Percentiles rank a stretch among this genome's conserved stretches.
Conservation (phyloP, 2,329 filamentous ascomycete genomes). For the Thelonectria rubi region DNA sequence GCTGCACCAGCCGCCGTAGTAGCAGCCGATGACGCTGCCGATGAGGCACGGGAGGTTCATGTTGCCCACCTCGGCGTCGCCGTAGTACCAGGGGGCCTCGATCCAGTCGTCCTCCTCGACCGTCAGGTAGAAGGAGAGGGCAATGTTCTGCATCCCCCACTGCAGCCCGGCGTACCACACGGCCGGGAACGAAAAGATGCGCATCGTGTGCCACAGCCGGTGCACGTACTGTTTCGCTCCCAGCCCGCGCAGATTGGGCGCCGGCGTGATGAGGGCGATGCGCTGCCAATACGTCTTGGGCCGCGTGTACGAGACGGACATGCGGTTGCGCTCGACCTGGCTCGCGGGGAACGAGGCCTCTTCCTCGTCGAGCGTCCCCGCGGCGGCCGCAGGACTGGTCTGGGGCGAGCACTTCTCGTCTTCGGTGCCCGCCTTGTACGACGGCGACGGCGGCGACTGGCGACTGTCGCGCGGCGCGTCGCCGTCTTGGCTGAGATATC, state of each 20-base stretch:
- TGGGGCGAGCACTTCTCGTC: constrained; percentile 24
- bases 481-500: constrained; percentile 43
- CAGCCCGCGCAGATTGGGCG: constrained; percentile 61
- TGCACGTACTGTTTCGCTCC: constrained; percentile 63
- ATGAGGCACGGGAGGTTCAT: constrained; percentile 67
- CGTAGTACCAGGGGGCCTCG: constrained; percentile 63
- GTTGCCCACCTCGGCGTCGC: constrained; percentile 61
- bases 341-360: constrained; percentile 26
- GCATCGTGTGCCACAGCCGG: constrained; percentile 63
- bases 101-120: constrained; percentile 66
- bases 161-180: constrained; percentile 66
- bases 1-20: constrained; percentile 65
- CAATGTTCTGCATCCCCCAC: constrained; percentile 69
- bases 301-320: constrained; percentile 39
- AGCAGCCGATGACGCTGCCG: constrained; percentile 63
- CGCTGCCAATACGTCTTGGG: constrained; percentile 63
- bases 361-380: constrained; percentile 19
- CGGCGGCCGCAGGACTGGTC: constrained; percentile 25
- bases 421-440: constrained; percentile 1
- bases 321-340: constrained; percentile 33
- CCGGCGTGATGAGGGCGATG: constrained; percentile 64
- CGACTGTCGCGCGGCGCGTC: neutral
- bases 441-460: neutral
- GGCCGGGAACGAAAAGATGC: constrained; percentile 66
- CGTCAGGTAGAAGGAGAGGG: constrained; percentile 67